These are phyloP conservation scores for Arachnomyces sp. DNA, from an alignment of 2,329 filamentous ascomycete species.

Conservation along the genomic window DNA sequence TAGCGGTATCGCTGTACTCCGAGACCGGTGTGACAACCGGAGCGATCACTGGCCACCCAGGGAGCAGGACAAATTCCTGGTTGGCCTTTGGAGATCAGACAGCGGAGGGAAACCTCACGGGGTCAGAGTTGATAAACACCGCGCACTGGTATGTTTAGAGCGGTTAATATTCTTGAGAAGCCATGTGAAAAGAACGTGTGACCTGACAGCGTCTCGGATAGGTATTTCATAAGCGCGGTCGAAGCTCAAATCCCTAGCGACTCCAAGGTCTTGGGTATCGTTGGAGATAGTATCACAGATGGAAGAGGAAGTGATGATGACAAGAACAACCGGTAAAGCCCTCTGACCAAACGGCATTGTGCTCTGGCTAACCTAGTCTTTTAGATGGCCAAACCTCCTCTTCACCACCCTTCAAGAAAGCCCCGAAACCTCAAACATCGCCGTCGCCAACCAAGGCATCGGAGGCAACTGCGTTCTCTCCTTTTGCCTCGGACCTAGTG, in stretches of 20 bases:
- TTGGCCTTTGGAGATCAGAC: constrained; percentile 52
- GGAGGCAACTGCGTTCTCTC: constrained; percentile 59
- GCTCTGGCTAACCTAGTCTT: background rate
- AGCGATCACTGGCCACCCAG: constrained; percentile 56
- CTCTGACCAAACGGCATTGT: background rate
- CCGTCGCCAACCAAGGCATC: constrained; percentile 57
- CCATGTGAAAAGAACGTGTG: constrained; percentile 6
- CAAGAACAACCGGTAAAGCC: constrained; percentile 43
- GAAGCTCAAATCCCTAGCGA: constrained; percentile 45
- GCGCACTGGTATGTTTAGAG: constrained; percentile 36
- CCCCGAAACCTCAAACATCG: constrained; percentile 40
- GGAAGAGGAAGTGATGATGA: constrained; percentile 53
- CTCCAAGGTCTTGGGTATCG: constrained; percentile 42
- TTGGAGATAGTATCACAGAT: constrained; percentile 60
- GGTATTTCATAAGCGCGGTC: constrained; percentile 53
- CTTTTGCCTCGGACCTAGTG: constrained; percentile 55
- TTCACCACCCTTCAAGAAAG: constrained; percentile 44
- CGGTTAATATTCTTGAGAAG: too few relatives aligned
- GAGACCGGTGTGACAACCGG: constrained; percentile 48
- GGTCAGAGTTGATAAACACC: constrained; percentile 25
- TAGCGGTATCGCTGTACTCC: constrained; percentile 53
- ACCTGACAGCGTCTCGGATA: constrained; percentile 25
- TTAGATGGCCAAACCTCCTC: constrained; percentile 51
- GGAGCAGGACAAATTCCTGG: constrained; percentile 55
- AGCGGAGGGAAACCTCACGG: constrained; percentile 38